Percentiles rank a stretch among this genome's conserved stretches.
Evolutionary conservation across 2,329 filamentous ascomycete genomes (phyloP).

Genomic region (Purpureocillium lavendulum): DNA sequence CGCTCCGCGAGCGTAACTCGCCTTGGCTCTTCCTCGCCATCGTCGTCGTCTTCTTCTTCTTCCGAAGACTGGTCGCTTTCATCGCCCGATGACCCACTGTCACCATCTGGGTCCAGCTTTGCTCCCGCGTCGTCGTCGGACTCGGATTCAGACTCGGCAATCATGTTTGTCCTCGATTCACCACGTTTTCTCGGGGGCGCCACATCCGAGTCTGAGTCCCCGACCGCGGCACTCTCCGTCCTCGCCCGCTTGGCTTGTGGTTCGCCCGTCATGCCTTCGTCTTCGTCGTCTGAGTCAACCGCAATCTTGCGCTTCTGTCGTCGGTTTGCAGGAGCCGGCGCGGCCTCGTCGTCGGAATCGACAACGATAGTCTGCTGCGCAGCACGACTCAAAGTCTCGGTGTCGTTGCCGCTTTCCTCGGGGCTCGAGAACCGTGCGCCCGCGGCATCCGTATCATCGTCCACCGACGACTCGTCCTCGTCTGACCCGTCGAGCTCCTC

Average conservation of each 20-base stretch:
- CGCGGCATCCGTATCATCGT: constrained; percentile 5
- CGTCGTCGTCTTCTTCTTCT: constrained; percentile 6
- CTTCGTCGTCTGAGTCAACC: constrained; percentile 21
- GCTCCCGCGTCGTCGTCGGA: not conserved
- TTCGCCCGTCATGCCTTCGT: constrained; percentile 9
- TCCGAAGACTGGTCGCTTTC: constrained; percentile 3
- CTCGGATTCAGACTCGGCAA: not conserved
- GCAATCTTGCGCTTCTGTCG: constrained; percentile 20
- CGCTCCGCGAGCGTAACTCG: constrained; percentile 14
- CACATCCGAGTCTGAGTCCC: constrained; percentile 12
- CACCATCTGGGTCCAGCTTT: not conserved
- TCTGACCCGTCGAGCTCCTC: constrained; percentile 14
- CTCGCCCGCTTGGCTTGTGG: constrained; percentile 16
- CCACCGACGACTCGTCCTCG: constrained; percentile 3
- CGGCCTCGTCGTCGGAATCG: too few relatives aligned
- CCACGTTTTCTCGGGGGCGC: constrained; percentile 1
- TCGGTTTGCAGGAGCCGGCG: constrained; percentile 1
- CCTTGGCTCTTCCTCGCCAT: constrained; percentile 9
- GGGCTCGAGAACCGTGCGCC: constrained; percentile 21
- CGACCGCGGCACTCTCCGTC: constrained; percentile 4
- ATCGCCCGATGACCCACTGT: not conserved
- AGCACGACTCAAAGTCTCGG: not conserved
- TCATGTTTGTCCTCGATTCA: not conserved
- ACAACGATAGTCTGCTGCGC: too few relatives aligned
- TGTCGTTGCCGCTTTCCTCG: constrained; percentile 10